Evolutionary conservation across 2,329 filamentous ascomycete species (phyloP).

Genomic region (Endocalyx cinctus): DNA sequence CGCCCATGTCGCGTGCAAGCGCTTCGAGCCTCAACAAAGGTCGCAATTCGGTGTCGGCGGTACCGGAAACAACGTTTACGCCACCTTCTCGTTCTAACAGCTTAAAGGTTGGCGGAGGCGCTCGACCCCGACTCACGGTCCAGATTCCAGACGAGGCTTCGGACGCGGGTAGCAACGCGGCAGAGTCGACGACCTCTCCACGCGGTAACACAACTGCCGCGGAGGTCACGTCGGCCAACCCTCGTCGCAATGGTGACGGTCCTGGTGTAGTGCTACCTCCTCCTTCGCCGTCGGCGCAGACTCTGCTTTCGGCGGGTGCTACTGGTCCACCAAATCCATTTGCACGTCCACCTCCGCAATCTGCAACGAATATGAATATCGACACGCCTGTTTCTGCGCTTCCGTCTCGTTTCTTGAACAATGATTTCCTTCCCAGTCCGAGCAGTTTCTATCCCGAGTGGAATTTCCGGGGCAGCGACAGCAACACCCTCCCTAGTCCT

Average conservation of each 20-base stretch:
- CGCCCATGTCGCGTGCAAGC: slow-evolving; percentile 46
- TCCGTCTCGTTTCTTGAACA: slow-evolving; percentile 84
- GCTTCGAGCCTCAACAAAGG: slow-evolving; percentile 43
- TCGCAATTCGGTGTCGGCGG: slow-evolving; percentile 55
- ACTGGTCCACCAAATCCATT: slow-evolving; percentile 94
- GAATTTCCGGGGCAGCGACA: slow-evolving; percentile 68
- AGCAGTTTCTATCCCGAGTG: slow-evolving; percentile 91
- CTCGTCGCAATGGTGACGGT: slow-evolving; percentile 46
- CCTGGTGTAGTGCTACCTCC: slow-evolving; percentile 81
- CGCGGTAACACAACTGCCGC: slow-evolving; percentile 56
- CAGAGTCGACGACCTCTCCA: slow-evolving; percentile 59
- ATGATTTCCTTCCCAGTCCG: slow-evolving; percentile 83
- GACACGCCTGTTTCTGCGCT: slow-evolving; percentile 92
- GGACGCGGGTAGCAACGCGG: slow-evolving; percentile 69
- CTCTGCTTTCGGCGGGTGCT: slow-evolving; percentile 84
- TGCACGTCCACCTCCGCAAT: slow-evolving; percentile 76
- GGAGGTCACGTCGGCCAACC: slow-evolving; percentile 51
- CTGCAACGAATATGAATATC: slow-evolving; percentile 49
- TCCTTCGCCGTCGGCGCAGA: slow-evolving; percentile 83
- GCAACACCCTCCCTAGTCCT: slow-evolving; percentile 86
- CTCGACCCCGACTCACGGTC: slow-evolving; percentile 81
- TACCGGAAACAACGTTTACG: slow-evolving; percentile 60
- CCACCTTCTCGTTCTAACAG: slow-evolving; percentile 78
- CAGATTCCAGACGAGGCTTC: slow-evolving; percentile 92
- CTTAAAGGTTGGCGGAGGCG: slow-evolving; percentile 58